A percentile compares a stretch with the other conserved stretches of the same genome.
These are phyloP conservation scores for Medicago arabica DNA, from an alignment of 306 rosid genomes.

Conservation along the genomic window DNA sequence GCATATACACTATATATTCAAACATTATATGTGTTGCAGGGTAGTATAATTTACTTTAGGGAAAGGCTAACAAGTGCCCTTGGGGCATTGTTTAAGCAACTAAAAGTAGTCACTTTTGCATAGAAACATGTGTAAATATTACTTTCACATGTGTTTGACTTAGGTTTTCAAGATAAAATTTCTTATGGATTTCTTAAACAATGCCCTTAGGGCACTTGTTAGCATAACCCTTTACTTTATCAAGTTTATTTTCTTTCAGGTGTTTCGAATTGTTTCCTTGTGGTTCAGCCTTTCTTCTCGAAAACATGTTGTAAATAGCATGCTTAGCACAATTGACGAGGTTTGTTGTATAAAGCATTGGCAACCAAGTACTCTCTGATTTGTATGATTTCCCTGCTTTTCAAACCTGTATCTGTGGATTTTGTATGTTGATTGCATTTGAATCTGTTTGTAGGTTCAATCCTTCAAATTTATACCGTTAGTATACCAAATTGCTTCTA, in stretches of 20 bases:
- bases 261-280: conserved; percentile 84
- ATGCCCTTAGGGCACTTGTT: too few relatives aligned
- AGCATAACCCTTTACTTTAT: not conserved
- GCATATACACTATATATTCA: conserved; percentile 12
- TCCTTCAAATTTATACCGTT: conserved; percentile 89
- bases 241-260: conserved; percentile 59
- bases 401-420: conserved; percentile 12
- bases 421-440: conserved; percentile 34
- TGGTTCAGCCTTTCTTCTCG: conserved; percentile 83
- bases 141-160: too few relatives aligned
- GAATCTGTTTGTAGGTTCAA: conserved; percentile 69
- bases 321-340: conserved; percentile 77
- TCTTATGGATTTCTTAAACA: too few relatives aligned
- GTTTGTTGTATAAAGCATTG: conserved; percentile 46
- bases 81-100: too few relatives aligned
- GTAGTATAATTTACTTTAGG: conserved; percentile 29
- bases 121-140: too few relatives aligned
- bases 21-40: conserved; percentile 21
- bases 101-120: too few relatives aligned
- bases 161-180: too few relatives aligned
- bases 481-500: conserved; percentile 94
- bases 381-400: not conserved
- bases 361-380: not conserved
- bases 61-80: too few relatives aligned
- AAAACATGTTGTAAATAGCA: conserved; percentile 68